Evolutionary conservation across 1,284 basidiomycete genomes (phyloP), one percentile per base, ranked within the genome.

Genomic region (Porodaedalea pini): DNA sequence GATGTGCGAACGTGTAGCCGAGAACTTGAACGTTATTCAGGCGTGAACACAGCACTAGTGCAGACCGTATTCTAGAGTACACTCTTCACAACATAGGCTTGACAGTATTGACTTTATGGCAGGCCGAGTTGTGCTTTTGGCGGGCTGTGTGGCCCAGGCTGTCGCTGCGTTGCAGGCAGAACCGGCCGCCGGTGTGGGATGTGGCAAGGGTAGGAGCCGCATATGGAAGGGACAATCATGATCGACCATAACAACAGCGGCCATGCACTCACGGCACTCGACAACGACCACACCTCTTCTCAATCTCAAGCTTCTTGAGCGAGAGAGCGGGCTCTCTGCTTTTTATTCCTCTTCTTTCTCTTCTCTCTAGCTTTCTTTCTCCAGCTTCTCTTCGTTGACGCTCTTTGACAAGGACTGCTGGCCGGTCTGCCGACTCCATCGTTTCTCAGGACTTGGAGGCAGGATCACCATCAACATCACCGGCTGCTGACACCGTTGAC

Each of bases 401-500:
- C n/a, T 36, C 32, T 36, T 36, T 23, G 29, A 7, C 8, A 17
- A 5, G 10, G n/a, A 31, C 48, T 50, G 48, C 48, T 36, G 48
- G 36, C 13, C 39, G 27, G 51, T 31, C 37, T 31, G 17, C 32
- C 19, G 32, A 23, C 4, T 2, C 15, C 19, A 11, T 17, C 37
- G 13, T 34, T 32, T 43, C 43, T 8, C 40, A 37, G 17, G 34
- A 43, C 37, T n/a, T 21, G 19, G 32, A 21, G 36, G 49, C 49
- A 17, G 40, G 17, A 27, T 32, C 21, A 43, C 6, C 44, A 56
- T 56, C 54, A 56, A 32, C 29, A 49, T 47, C 45, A 31, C 25
- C 54, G 36, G 54, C 15, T 49, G 36, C 37, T 56, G 54, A 56
- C 54, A 50, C n/a, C 36, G 17, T 34, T 52, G 40, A 39, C 40